phyloP scores from a whole-genome alignment of 352 stramenopile species.

The Globisporangium polare region DNA sequence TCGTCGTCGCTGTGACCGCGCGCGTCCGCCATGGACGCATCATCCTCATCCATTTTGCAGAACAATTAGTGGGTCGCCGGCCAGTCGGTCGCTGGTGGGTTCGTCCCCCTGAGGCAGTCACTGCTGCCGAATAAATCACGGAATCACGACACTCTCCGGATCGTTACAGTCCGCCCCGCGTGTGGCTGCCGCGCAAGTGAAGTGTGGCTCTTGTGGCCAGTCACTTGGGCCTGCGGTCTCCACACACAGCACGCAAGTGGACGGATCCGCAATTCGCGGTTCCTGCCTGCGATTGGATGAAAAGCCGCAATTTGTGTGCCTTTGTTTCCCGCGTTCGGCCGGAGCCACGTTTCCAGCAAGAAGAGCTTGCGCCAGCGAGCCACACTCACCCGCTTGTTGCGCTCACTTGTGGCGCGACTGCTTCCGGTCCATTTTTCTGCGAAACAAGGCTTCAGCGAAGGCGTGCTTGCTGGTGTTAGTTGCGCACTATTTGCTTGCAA shows the following conservation, averaged over 20 bases:
- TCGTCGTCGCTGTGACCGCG: constrained; percentile 1
- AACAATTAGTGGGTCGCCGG: constrained; percentile 1
- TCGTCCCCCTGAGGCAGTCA: not conserved
- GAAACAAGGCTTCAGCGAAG: no score
- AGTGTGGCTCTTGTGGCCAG: not conserved
- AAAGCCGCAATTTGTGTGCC: not conserved
- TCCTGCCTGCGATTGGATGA: constrained; percentile 3
- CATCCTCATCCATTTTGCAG: constrained; percentile 3
- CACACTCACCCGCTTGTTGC: no score
- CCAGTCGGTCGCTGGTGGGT: not conserved
- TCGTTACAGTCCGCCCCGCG: not conserved
- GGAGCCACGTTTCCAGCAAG: not conserved
- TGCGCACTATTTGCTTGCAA: no score
- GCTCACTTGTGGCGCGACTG: no score
- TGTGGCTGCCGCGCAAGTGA: not conserved
- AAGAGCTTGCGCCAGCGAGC: no score
- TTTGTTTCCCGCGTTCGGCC: not conserved
- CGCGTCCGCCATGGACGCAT: not conserved
- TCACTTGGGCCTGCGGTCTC: not conserved
- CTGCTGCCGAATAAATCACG: not conserved
- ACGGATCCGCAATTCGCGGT: not conserved
- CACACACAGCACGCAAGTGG: not conserved
- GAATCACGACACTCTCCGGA: not conserved
- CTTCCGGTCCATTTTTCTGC: no score
- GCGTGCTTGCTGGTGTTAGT: no score